These are phyloP conservation scores for Candida sanyaensis DNA, from an alignment of 1,139 yeast genomes.

Conservation along the genomic window DNA sequence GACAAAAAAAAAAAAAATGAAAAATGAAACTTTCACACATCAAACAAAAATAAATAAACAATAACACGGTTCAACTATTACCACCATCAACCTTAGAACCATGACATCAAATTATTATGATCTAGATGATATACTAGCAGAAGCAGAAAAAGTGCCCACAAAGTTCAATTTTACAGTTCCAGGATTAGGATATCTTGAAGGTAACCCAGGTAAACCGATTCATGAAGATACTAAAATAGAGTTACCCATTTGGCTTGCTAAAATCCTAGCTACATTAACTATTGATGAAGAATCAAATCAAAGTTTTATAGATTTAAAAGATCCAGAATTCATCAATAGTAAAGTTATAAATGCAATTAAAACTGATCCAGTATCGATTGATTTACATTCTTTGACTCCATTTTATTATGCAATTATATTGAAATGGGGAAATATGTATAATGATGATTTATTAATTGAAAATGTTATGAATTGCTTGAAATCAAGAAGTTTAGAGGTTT, in stretches of 20 bases:
- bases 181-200: conserved; percentile 85
- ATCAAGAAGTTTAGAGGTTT: conserved; percentile 67
- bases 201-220: conserved; percentile 70
- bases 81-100: background rate
- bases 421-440: conserved; percentile 73
- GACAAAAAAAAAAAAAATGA: too few species aligned
- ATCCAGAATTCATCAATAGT: conserved; percentile 65
- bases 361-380: conserved; percentile 68
- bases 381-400: conserved; percentile 65
- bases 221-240: conserved; percentile 68
- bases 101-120: conserved; percentile 56
- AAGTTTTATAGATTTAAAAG: conserved; percentile 65
- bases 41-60: background rate
- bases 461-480: conserved; percentile 58
- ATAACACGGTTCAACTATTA: background rate
- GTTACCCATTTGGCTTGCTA: conserved; percentile 89
- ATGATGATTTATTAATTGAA: conserved; percentile 61
- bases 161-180: conserved; percentile 78
- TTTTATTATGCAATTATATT: conserved; percentile 69
- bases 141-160: conserved; percentile 69
- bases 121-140: conserved; percentile 86
- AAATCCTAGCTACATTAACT: conserved; percentile 54
- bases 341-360: conserved; percentile 80
- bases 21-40: background rate
- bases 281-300: conserved; percentile 41